Evolutionary conservation across 257 asterid genomes (phyloP).

Genomic region (Mitragyna speciosa): DNA sequence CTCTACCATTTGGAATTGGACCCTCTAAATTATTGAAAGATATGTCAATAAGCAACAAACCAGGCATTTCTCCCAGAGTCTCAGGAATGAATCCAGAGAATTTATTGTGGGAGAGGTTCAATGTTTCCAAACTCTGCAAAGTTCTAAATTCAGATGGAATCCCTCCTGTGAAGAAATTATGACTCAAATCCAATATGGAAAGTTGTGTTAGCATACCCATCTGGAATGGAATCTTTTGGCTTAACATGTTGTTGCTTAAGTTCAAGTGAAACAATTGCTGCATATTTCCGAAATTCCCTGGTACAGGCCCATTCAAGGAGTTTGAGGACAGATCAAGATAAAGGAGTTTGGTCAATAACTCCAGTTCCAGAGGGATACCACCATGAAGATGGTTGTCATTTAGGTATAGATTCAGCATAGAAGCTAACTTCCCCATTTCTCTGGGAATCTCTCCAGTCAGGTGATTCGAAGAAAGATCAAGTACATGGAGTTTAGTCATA

Average conservation of each 20-base stretch:
- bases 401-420: conserved; percentile 18
- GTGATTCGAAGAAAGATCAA: conserved; percentile 21
- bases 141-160: conserved; percentile 26
- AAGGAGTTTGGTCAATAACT: conserved; percentile 12
- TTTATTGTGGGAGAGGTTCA: conserved; percentile 38
- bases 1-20: conserved; percentile 30
- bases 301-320: conserved; percentile 28
- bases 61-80: conserved; percentile 11
- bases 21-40: conserved; percentile 41
- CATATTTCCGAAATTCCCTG: conserved; percentile 31
- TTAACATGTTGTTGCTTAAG: conserved; percentile 26
- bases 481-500: too few species aligned
- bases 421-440: conserved; percentile 23
- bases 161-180: conserved; percentile 30
- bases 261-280: conserved; percentile 31
- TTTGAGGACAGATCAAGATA: conserved; percentile 28
- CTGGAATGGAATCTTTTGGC: conserved; percentile 28
- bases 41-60: conserved; percentile 26
- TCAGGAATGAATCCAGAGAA: conserved; percentile 36
- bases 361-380: conserved; percentile 23
- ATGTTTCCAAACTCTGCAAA: conserved; percentile 14
- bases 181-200: conserved; percentile 34
- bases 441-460: conserved; percentile 31
- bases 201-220: conserved; percentile 24
- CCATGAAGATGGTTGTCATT: conserved; percentile 34